phyloP scores from a whole-genome alignment of 2,329 filamentous ascomycete species.

The Zasmidium citrigriseum region DNA sequence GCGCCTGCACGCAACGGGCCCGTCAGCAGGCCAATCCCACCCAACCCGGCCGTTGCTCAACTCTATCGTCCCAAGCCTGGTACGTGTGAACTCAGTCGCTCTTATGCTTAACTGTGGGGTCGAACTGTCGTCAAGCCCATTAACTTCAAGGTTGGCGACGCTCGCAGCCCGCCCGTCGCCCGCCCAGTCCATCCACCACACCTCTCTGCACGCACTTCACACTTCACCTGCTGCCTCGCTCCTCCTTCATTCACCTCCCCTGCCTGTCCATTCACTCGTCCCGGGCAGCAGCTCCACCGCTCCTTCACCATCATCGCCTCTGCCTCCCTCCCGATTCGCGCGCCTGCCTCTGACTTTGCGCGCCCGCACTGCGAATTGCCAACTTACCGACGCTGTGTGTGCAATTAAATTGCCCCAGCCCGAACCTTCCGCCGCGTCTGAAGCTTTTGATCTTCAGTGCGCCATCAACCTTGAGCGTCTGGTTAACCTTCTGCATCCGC shows the following conservation, averaged over 20 bases:
- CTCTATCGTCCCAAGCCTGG: conserved; percentile 28
- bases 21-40: conserved; percentile 18
- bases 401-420: conserved; percentile 20
- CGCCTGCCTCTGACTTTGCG: neutral
- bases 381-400: neutral
- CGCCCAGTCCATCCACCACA: neutral
- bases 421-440: conserved; percentile 15
- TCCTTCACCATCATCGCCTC: neutral
- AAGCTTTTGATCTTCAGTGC: conserved; percentile 25
- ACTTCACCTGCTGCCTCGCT: neutral
- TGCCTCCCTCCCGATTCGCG: neutral
- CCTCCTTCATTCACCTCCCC: conserved; percentile 1
- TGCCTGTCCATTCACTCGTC: neutral
- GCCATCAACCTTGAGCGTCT: conserved; percentile 29
- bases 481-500: conserved; percentile 24
- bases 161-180: neutral
- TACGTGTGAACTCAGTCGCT: conserved; percentile 30
- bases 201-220: neutral
- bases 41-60: conserved; percentile 29
- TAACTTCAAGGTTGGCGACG: neutral
- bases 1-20: neutral
- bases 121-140: conserved; percentile 8
- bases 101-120: conserved; percentile 35
- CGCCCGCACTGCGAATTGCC: neutral
- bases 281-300: neutral